A percentile compares a stretch with the other conserved stretches of the same genome.
Evolutionary conservation across 306 rosid species (phyloP).

Genomic region (Lagenaria siceraria): DNA sequence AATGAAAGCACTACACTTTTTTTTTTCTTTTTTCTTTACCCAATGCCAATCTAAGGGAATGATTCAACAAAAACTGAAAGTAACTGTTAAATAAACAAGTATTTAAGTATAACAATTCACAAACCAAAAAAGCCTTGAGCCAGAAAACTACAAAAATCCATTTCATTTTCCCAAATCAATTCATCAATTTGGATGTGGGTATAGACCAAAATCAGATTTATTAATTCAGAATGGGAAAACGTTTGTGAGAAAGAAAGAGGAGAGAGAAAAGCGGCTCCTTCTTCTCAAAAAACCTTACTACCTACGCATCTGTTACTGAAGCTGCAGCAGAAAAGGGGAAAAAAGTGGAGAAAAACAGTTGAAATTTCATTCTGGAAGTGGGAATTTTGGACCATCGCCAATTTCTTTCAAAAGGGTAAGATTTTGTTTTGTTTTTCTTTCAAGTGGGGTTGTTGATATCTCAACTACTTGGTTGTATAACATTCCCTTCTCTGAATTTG

Average conservation of each 20-base stretch:
- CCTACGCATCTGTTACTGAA: background rate
- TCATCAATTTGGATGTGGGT: background rate
- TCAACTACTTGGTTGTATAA: conserved; percentile 33
- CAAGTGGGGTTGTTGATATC: conserved; percentile 48
- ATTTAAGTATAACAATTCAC: background rate
- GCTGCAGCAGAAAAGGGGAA: background rate
- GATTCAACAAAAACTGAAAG: background rate
- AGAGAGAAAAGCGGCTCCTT: conserved; percentile 2
- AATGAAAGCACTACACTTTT: background rate
- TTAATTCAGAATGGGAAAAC: background rate
- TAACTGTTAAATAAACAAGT: background rate
- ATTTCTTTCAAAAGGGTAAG: conserved; percentile 1
- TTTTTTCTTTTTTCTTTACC: background rate
- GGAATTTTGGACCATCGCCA: background rate
- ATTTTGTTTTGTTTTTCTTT: background rate
- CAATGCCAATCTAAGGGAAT: background rate
- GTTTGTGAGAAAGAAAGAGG: background rate
- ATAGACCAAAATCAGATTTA: background rate
- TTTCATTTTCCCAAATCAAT: background rate
- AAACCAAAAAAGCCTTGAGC: background rate
- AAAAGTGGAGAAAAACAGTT: background rate
- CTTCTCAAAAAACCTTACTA: background rate
- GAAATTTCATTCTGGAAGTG: background rate
- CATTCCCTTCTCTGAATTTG: conserved; percentile 24
- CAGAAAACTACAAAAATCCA: background rate